These are phyloP conservation scores for Helotiales sp. DNA, from an alignment of 2,329 filamentous ascomycete species.

Conservation along the genomic window DNA sequence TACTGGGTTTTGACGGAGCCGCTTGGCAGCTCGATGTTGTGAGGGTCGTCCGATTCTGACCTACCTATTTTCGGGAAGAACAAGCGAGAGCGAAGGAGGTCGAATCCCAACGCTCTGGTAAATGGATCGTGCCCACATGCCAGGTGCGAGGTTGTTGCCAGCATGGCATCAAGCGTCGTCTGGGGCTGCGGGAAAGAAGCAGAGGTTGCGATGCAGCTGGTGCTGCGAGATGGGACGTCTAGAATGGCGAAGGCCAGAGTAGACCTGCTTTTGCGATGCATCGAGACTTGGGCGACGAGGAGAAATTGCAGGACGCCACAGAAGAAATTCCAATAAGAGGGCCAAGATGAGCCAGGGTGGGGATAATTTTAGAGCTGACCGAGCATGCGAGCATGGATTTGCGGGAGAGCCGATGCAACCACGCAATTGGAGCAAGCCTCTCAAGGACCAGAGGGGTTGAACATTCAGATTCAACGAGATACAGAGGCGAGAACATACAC, in stretches of 20 bases:
- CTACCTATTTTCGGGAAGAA: not conserved
- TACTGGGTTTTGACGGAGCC: not conserved
- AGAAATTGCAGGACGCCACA: not conserved
- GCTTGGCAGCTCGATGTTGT: not conserved
- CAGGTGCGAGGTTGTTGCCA: not conserved
- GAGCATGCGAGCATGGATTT: conserved; percentile 1
- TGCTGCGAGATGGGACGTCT: not conserved
- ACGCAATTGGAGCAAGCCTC: not conserved
- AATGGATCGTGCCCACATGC: conserved; percentile 1
- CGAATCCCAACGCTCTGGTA: not conserved
- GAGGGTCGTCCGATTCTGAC: not conserved
- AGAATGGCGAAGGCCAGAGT: not conserved
- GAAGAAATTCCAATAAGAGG: not conserved
- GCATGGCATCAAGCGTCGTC: not conserved
- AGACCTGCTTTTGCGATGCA: not conserved
- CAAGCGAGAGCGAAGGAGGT: not conserved
- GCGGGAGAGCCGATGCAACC: conserved; percentile 5
- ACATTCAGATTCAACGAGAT: not conserved
- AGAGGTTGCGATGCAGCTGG: not conserved
- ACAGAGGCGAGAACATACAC: not conserved
- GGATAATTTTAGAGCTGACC: conserved; percentile 4
- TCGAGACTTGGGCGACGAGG: not conserved
- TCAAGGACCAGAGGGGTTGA: not conserved
- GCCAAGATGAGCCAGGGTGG: not conserved
- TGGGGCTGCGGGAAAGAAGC: not conserved